These are phyloP conservation scores for Colletotrichum sp. DNA, from an alignment of 2,329 filamentous ascomycete species.

Conservation along the genomic window DNA sequence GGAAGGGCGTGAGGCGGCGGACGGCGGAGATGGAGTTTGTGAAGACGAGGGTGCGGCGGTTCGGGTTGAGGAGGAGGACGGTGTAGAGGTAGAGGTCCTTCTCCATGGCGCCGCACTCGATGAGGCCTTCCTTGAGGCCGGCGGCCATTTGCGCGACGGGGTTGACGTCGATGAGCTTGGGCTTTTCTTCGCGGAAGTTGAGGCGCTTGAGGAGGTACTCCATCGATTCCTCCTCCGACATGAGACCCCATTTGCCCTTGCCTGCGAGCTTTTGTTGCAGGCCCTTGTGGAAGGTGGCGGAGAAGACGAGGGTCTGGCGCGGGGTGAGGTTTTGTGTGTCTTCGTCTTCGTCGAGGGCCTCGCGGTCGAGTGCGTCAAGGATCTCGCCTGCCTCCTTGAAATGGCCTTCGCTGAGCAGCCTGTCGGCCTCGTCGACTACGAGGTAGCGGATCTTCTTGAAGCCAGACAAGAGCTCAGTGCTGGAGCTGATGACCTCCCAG, in stretches of 20 bases:
- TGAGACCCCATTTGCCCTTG: constrained; percentile 61
- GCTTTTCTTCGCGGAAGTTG: constrained; percentile 82
- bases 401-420: constrained; percentile 88
- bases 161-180: constrained; percentile 92
- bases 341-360: constrained; percentile 64
- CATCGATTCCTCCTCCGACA: constrained; percentile 82
- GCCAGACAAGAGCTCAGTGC: constrained; percentile 69
- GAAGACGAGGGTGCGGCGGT: constrained; percentile 85
- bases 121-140: constrained; percentile 83
- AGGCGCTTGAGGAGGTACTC: constrained; percentile 91
- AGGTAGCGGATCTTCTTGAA: constrained; percentile 81
- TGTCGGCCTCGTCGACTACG: constrained; percentile 93
- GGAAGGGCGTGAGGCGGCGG: constrained; percentile 81
- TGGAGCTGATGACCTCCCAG: constrained; percentile 90
- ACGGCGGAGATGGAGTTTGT: constrained; percentile 96
- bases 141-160: constrained; percentile 88
- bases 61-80: constrained; percentile 81
- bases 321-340: constrained; percentile 49
- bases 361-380: constrained; percentile 76
- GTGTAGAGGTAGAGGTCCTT: constrained; percentile 97
- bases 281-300: constrained; percentile 91
- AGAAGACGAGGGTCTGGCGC: constrained; percentile 93
- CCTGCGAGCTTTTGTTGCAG: constrained; percentile 90
- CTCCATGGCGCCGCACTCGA: constrained; percentile 92
- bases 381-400: constrained; percentile 96